These are phyloP conservation scores for Naematelia encephala DNA, from an alignment of 768 basidiomycete species.

Conservation along the genomic window DNA sequence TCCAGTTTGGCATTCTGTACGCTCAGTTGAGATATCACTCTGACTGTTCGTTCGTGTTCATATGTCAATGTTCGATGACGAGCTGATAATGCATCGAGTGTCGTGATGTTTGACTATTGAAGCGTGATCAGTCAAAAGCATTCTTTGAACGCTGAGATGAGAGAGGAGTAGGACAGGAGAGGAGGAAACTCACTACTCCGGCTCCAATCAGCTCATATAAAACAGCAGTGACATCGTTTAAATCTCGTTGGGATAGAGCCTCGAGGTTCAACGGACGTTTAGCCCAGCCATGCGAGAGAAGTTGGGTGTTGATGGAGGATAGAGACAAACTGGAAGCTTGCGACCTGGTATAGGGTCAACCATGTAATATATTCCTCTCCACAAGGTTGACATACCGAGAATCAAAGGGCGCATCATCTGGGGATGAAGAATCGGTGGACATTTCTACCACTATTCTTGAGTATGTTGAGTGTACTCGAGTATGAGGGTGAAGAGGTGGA, in stretches of 20 bases:
- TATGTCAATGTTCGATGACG: constrained; percentile 36
- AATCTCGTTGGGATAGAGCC: constrained; percentile 19
- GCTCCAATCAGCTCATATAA: constrained; percentile 39
- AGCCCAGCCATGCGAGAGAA: constrained; percentile 37
- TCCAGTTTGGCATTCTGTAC: constrained; percentile 17
- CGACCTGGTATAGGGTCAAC: background rate
- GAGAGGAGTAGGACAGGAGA: background rate
- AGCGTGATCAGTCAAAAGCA: background rate
- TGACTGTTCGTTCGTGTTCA: constrained; percentile 32
- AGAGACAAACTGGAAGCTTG: constrained; percentile 7
- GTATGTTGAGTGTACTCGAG: too few species aligned
- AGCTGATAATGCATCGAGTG: constrained; percentile 25
- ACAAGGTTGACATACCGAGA: background rate
- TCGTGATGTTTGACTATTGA: constrained; percentile 32
- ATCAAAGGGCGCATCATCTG: background rate
- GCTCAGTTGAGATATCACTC: constrained; percentile 5
- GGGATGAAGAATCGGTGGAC: too few species aligned
- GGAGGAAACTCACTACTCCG: constrained; percentile 21
- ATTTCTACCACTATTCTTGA: too few species aligned
- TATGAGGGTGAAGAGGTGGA: background rate
- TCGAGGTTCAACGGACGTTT: constrained; percentile 33
- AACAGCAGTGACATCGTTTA: constrained; percentile 29
- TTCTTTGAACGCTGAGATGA: too few species aligned
- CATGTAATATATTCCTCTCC: too few species aligned
- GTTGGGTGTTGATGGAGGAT: constrained; percentile 36